phyloP scores from a whole-genome alignment of 208 protist species.

The Wallacemonas sp. region DNA sequence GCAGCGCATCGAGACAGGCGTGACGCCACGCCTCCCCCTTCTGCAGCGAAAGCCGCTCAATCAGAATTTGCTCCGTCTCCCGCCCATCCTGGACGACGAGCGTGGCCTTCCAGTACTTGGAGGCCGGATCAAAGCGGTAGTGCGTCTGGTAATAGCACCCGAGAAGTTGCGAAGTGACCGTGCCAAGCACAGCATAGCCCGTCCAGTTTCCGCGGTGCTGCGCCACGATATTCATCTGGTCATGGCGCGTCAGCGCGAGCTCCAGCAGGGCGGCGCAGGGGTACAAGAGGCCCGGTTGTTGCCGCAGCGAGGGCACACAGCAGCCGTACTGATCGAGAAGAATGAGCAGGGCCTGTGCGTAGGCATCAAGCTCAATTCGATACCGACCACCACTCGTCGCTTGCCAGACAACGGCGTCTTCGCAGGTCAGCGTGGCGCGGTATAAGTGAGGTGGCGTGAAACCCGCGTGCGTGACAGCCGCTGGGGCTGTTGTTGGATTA shows the following conservation, averaged over 20 bases:
- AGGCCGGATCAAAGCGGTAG: constrained; percentile 39
- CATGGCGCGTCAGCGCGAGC: constrained; percentile 61
- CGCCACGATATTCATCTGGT: constrained; percentile 57
- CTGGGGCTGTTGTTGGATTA: background rate
- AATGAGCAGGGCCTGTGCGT: constrained; percentile 71
- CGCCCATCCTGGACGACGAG: constrained; percentile 72
- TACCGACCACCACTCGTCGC: constrained; percentile 60
- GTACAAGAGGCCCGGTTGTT: constrained; percentile 36
- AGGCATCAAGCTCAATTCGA: constrained; percentile 79
- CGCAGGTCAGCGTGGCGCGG: background rate
- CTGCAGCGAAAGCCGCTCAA: constrained; percentile 52
- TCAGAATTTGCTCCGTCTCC: constrained; percentile 41
- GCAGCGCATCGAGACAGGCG: constrained; percentile 72
- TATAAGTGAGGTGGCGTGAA: background rate
- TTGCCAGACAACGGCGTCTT: constrained; percentile 62
- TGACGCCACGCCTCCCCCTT: constrained; percentile 79
- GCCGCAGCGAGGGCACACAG: constrained; percentile 9
- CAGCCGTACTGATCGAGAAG: constrained; percentile 77
- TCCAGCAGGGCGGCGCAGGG: constrained; percentile 47
- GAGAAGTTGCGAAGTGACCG: constrained; percentile 71
- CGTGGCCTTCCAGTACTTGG: constrained; percentile 42
- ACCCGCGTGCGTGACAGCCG: background rate
- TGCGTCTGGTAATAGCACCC: constrained; percentile 72
- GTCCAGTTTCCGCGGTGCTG: constrained; percentile 82
- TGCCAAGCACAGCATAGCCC: constrained; percentile 81